Base-by-base conservation (phyloP, 768 basidiomycete genomes). In the Pisolithus tinctorius region DNA sequence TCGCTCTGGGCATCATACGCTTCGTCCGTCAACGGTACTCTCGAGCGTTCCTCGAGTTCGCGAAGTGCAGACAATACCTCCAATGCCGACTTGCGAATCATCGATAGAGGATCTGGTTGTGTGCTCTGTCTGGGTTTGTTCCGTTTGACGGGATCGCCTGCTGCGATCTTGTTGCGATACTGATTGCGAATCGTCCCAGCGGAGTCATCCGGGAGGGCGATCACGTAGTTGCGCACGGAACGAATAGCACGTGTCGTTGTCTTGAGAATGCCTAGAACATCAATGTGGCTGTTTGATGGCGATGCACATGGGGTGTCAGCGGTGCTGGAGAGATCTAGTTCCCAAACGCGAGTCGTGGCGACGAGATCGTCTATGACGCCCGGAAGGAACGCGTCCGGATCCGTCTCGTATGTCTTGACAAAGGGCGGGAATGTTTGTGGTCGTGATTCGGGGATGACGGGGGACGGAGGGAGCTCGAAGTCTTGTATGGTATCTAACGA, bases 1-100 rank as follows among this genome's bases (percentile, higher is more conserved):
- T 90, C 88, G 56, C 84, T 86, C 66, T 84, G 81, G 8, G 78
- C 84, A 60, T 91, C 88, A 58, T 89, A 91, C n/a, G 81, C 86
- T 41, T 89, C 87, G 62, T 92, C 87, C 16, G 76, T 80, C 6
- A 90, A 72, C 4, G 90, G 86, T 4, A 93, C 64, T 3, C 95
- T 79, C 37, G 80, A 80, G 8, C 70, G 69, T 62, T 93, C 91
- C 64, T 97, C 95, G 17, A 97, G 69, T 29, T 81, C 82, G 36
- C 91, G 78, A 39, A 98, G 77, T 37, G 81, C 74, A 5, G 84
- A 77, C 29, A 98, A 79, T 0, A 96, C 88, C 54, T 93, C 93
- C 48, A 97, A 69, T 1, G 92, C 91, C 1, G 84, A 78, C 47
- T 79, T 80, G 23, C 94, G 77, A 48, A 97, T 83, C 45, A 81